A percentile compares a stretch with the other conserved stretches of the same genome.
Conservation (phyloP, 768 basidiomycete species). For the Phylloporus sp. region DNA sequence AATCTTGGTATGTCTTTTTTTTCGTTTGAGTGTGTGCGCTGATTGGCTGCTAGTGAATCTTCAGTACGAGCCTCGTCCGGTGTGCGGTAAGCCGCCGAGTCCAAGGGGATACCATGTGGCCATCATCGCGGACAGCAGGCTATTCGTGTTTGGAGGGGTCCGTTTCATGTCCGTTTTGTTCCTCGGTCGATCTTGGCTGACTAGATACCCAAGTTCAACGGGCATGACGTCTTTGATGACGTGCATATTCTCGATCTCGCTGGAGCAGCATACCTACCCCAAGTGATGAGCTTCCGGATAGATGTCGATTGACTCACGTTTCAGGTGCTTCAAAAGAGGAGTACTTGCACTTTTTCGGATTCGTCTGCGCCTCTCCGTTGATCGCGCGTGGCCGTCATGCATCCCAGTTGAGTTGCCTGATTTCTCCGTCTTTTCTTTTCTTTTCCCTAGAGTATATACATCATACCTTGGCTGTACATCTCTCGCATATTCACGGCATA, state of each 20-base stretch:
- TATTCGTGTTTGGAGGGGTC: constrained; percentile 80
- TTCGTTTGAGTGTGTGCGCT: not conserved
- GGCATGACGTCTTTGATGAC: constrained; percentile 78
- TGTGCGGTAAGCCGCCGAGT: constrained; percentile 64
- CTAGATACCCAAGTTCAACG: constrained; percentile 51
- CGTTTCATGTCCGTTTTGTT: constrained; percentile 8
- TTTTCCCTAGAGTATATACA: constrained; percentile 43
- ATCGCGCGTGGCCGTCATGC: constrained; percentile 10
- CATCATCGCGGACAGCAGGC: constrained; percentile 73
- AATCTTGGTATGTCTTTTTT: constrained; percentile 67
- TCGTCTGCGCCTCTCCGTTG: constrained; percentile 12
- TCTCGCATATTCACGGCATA: constrained; percentile 21
- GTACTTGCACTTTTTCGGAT: not conserved
- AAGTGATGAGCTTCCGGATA: constrained; percentile 74
- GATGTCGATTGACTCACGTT: constrained; percentile 31
- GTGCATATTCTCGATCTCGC: constrained; percentile 82
- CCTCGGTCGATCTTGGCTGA: not conserved
- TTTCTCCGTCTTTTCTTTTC: constrained; percentile 17
- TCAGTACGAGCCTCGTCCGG: constrained; percentile 70
- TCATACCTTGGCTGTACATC: constrained; percentile 26
- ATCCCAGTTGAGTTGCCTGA: constrained; percentile 1
- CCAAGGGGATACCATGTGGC: constrained; percentile 83
- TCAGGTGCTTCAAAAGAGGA: not conserved
- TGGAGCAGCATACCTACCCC: constrained; percentile 83
- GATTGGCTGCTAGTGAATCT: constrained; percentile 57